Evolutionary conservation across 2,329 filamentous ascomycete genomes (phyloP), one percentile per base, ranked within the genome.

Genomic region (Fusarium sp.): DNA sequence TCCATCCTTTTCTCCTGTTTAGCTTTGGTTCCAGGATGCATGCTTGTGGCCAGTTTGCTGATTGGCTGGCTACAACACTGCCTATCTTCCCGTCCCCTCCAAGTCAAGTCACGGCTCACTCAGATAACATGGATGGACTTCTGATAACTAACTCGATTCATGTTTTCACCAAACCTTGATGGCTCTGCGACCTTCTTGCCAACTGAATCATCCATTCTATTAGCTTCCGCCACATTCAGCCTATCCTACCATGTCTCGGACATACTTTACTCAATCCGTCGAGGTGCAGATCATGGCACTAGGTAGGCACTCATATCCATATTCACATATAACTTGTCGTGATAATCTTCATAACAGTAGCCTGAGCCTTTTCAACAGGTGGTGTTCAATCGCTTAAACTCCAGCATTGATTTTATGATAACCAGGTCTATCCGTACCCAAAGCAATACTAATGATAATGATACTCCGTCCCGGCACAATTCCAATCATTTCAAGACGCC

Each of bases 381-480:
- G 19, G 15, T 12, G 13, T 55, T 42, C 41, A 36, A 32, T 59
- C 48, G 22, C 50, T 60, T 48, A 55, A 61, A 56, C 25, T 36
- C 40, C 38, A 46, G 39, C 62, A 49, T 44, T 29, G 25, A 63
- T 53, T 53, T 42, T 28, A 34, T 47, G 51, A 34, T 51, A 54
- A 55, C 49, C 49, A 46, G 48, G 53, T 70, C 65, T 70, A 70
- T 67, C 46, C 46, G 49, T 60, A 64, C 54, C 56, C 67, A 69
- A 67, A 60, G 31, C 15, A 61, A 68, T 68, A 62, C 57, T 42
- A 62, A 60, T 58, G 62, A 34, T 34, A 68, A 31, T 39, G 39
- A 65, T 65, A 54, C 53, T 38, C 25, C 31, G 34, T 56, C 49
- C 32, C 13, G 12, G 26, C n/a, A 19, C 13, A 13, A 45, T 19